Conservation (phyloP, 1,284 basidiomycete species). For the Leucoagaricus sp. region DNA sequence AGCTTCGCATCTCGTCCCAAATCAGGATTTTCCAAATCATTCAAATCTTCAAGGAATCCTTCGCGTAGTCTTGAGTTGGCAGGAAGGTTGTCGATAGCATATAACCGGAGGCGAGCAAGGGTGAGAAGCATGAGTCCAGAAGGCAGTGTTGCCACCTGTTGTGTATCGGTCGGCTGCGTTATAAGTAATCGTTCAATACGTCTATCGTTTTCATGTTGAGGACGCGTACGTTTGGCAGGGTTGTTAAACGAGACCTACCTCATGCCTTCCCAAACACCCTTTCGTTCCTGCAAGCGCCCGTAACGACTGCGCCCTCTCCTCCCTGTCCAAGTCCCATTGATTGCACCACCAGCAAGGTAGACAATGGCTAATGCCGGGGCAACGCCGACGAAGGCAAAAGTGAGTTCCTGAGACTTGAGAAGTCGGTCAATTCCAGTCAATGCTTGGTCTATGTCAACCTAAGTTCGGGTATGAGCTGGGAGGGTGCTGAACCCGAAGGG, state of each 20-base stretch:
- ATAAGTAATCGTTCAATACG: constrained; percentile 76
- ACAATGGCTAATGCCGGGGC: constrained; percentile 87
- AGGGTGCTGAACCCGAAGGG: not conserved
- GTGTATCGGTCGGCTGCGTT: constrained; percentile 38
- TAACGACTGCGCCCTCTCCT: constrained; percentile 48
- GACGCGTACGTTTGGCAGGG: not conserved
- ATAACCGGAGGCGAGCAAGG: constrained; percentile 65
- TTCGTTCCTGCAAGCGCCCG: constrained; percentile 51
- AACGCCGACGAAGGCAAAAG: constrained; percentile 96
- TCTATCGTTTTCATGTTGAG: constrained; percentile 35
- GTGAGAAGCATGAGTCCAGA: constrained; percentile 77
- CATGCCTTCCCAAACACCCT: constrained; percentile 63
- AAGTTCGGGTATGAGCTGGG: not conserved
- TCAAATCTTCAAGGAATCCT: constrained; percentile 85
- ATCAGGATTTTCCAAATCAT: constrained; percentile 77
- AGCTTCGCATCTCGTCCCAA: constrained; percentile 73
- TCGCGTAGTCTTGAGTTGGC: constrained; percentile 41
- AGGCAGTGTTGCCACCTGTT: constrained; percentile 53
- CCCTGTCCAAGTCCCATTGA: constrained; percentile 50
- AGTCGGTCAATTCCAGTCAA: constrained; percentile 89
- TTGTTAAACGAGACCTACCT: constrained; percentile 41
- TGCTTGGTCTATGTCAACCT: constrained; percentile 92
- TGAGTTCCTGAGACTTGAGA: constrained; percentile 92
- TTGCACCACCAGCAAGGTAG: constrained; percentile 64
- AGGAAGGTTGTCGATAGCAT: constrained; percentile 44